phyloP scores from a whole-genome alignment of 2,329 filamentous ascomycete genomes.

The Fusarium penzigii region DNA sequence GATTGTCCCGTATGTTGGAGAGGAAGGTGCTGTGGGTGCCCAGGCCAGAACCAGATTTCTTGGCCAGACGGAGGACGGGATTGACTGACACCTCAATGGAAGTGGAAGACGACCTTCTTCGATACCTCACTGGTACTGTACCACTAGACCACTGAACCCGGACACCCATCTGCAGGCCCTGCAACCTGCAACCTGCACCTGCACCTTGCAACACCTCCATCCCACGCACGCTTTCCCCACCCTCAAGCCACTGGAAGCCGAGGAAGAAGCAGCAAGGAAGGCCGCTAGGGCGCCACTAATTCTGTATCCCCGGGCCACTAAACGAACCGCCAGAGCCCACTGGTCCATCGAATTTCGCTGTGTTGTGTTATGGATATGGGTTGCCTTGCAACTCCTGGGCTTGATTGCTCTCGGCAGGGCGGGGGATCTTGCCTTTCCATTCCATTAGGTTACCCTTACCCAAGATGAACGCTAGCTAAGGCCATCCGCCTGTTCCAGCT shows the following conservation, averaged over 20 bases:
- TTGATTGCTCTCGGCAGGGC: neutral
- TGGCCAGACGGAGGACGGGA: too few species aligned
- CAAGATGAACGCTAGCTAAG: neutral
- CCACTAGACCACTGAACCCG: too few species aligned
- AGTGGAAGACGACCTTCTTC: too few species aligned
- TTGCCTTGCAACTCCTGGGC: neutral
- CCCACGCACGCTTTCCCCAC: slow-evolving; percentile 22
- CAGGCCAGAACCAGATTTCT: neutral
- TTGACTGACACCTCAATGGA: too few species aligned
- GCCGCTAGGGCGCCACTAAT: slow-evolving; percentile 25
- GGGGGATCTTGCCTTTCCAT: neutral
- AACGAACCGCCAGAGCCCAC: neutral
- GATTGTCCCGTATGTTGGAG: neutral
- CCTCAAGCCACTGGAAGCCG: slow-evolving; percentile 30
- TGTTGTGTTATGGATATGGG: neutral
- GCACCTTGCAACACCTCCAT: neutral
- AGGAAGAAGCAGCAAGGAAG: slow-evolving; percentile 30
- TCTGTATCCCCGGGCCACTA: slow-evolving; percentile 14
- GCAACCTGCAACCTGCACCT: neutral
- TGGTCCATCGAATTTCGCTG: neutral
- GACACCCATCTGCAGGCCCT: too few species aligned
- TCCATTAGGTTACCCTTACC: neutral
- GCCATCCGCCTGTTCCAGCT: neutral
- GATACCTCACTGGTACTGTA: too few species aligned
- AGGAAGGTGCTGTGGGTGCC: neutral